A percentile compares a stretch with the other conserved stretches of the same genome.
Evolutionary conservation across 306 rosid genomes (phyloP).

Genomic region (Myrica gale): DNA sequence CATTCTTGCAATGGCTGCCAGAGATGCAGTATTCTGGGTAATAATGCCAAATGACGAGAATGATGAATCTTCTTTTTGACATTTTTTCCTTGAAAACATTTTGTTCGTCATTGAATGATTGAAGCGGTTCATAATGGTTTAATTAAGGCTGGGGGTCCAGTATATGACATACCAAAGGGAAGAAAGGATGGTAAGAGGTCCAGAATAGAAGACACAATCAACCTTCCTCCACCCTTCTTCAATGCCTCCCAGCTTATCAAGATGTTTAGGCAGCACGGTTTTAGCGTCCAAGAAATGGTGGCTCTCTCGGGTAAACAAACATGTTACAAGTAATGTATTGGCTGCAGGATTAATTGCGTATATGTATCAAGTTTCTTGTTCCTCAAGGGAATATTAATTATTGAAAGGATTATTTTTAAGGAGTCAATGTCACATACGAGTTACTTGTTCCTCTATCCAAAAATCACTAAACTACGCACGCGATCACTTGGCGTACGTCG

Average conservation of each 20-base stretch:
- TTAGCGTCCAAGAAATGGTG: constrained; percentile 63
- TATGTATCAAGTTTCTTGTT: neutral
- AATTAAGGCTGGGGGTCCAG: constrained; percentile 77
- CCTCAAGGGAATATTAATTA: neutral
- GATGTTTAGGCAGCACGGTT: constrained; percentile 62
- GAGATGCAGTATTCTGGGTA: constrained; percentile 74
- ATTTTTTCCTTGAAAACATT: neutral
- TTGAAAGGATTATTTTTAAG: neutral
- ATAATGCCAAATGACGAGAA: neutral
- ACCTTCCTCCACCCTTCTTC: constrained; percentile 56
- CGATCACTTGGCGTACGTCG: neutral
- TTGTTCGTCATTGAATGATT: neutral
- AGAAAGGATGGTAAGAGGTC: constrained; percentile 82
- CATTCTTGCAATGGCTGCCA: constrained; percentile 79
- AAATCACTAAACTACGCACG: neutral
- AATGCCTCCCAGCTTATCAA: constrained; percentile 70
- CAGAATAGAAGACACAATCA: constrained; percentile 64
- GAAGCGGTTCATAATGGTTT: too few species aligned
- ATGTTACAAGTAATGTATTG: neutral
- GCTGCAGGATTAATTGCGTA: neutral
- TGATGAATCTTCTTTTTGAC: neutral
- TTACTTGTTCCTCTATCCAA: neutral
- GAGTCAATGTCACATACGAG: neutral
- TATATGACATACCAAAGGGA: constrained; percentile 71
- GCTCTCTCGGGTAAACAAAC: constrained; percentile 69